These are phyloP conservation scores for Eimeria falciformis DNA, from an alignment of 169 alveolate species.

Conservation along the genomic window DNA sequence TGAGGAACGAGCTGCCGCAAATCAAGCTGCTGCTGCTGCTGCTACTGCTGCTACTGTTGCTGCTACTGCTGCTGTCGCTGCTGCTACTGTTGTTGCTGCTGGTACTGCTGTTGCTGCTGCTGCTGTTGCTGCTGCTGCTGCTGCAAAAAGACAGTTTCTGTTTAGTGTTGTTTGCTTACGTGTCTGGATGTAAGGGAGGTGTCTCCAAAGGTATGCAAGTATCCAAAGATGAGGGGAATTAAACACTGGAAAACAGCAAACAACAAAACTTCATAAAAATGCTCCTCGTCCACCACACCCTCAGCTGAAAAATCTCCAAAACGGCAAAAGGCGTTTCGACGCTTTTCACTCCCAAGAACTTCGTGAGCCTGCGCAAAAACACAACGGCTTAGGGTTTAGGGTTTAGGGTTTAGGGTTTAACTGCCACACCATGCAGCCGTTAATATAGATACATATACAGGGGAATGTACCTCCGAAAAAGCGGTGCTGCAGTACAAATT, in stretches of 20 bases:
- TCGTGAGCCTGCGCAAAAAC: conserved; percentile 51
- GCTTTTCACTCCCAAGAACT: conserved; percentile 44
- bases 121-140: conserved; percentile 19
- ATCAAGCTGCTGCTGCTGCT: too few relatives aligned
- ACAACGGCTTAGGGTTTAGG: too few relatives aligned
- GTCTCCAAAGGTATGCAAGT: conserved; percentile 28
- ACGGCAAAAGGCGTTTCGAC: conserved; percentile 40
- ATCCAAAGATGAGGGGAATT: conserved; percentile 60
- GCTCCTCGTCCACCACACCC: conserved; percentile 67
- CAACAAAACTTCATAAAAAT: conserved; percentile 49
- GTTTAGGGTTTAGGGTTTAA: neutral
- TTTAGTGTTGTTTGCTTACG: conserved; percentile 1
- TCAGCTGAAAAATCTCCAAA: conserved; percentile 65
- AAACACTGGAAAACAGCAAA: conserved; percentile 44
- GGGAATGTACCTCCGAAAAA: neutral
- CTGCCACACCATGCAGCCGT: neutral
- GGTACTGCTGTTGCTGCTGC: too few relatives aligned
- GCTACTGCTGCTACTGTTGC: too few relatives aligned
- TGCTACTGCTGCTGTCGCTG: too few relatives aligned
- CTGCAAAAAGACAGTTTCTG: neutral
- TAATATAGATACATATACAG: neutral
- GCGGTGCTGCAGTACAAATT: neutral
- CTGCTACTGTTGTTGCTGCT: too few relatives aligned
- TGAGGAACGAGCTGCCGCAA: too few relatives aligned
- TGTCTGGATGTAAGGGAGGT: neutral